These are phyloP conservation scores for Oryza nivara DNA, from an alignment of 176 grass and related monocot species.

Conservation along the genomic window DNA sequence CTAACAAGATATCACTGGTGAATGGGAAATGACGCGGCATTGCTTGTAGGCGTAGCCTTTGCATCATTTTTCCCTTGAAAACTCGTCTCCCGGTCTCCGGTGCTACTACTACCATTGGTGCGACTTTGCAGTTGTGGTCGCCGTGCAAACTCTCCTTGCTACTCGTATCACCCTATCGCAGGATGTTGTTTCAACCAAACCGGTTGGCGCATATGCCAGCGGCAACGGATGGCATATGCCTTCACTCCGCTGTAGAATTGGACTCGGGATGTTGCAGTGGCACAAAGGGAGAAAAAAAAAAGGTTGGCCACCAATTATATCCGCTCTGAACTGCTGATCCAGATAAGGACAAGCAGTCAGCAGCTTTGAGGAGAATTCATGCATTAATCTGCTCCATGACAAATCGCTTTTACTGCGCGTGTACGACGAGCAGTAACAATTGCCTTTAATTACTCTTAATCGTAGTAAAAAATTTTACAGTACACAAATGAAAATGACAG, in stretches of 20 bases:
- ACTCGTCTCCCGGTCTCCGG: no score
- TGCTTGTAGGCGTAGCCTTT: not conserved
- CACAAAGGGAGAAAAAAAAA: not conserved
- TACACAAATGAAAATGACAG: not conserved
- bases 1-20: not conserved
- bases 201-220: not conserved
- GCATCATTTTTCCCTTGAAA: not conserved
- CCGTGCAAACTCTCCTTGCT: not conserved
- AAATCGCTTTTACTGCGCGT: slow-evolving; percentile 16
- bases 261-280: not conserved
- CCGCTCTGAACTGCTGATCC: slow-evolving; percentile 9
- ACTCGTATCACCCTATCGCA: not conserved
- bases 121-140: slow-evolving; percentile 2
- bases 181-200: not conserved
- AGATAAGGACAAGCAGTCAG: slow-evolving; percentile 10
- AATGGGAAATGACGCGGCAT: not conserved
- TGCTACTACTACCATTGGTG: slow-evolving; percentile 4
- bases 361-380: not conserved
- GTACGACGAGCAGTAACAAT: not conserved
- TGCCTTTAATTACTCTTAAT: not conserved
- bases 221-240: not conserved
- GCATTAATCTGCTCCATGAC: not conserved
- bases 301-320: not conserved
- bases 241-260: not conserved
- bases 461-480: no score